phyloP scores from a whole-genome alignment of 345 rosid species.

The Eucalyptus cloeziana region DNA sequence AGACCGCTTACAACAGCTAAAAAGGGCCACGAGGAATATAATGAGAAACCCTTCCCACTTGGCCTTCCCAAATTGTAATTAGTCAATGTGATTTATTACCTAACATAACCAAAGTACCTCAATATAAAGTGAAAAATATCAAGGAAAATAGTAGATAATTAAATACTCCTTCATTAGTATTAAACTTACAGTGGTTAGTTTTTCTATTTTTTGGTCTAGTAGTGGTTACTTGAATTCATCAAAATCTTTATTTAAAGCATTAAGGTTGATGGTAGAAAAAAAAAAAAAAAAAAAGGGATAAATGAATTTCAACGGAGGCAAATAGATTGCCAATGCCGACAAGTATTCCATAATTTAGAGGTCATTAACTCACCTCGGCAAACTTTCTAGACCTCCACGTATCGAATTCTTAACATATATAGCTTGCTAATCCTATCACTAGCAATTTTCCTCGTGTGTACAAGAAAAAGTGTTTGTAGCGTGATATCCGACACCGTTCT shows the following conservation, averaged over 20 bases:
- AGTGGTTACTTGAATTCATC: not conserved
- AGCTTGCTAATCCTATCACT: not conserved
- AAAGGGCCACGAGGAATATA: not conserved
- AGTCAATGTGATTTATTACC: not conserved
- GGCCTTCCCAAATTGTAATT: not conserved
- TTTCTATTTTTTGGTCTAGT: not conserved
- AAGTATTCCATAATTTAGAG: not conserved
- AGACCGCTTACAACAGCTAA: not conserved
- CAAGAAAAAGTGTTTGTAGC: not conserved
- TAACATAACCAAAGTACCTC: not conserved
- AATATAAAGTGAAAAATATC: not conserved
- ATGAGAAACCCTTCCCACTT: not conserved
- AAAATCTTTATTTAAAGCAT: not conserved
- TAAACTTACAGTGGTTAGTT: not conserved
- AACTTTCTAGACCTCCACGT: not conserved
- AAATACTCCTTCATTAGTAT: not conserved
- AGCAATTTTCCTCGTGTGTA: not conserved
- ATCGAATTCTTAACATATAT: not conserved
- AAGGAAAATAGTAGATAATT: not conserved
- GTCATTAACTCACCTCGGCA: not conserved
- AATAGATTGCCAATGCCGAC: not conserved
- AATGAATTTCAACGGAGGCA: not conserved
- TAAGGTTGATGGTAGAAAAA: not conserved
- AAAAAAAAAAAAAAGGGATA: no score
- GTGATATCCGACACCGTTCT: no score